Base-by-base conservation (phyloP, 2,329 filamentous ascomycete species). In the Phaeosphaeriaceae sp. region DNA sequence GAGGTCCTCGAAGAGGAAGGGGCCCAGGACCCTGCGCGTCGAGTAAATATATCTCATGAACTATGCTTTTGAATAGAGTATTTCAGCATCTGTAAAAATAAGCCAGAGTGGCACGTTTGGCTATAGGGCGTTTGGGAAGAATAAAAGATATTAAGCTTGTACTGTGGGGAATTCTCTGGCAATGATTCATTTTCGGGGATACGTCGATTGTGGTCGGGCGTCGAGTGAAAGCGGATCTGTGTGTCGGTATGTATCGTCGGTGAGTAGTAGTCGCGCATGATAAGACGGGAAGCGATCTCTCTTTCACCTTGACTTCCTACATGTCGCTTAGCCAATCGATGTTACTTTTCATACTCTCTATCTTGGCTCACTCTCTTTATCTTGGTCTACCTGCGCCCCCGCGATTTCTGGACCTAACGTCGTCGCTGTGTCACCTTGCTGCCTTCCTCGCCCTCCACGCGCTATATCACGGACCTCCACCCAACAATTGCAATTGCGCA, bases 1-100 rank as follows among this genome's bases (percentile, higher is more conserved):
- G 89, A 91, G 90, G 84, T 78, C 84, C 1, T 78, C 80, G 35
- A 94, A 91, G 84, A 89, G 89, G 80, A 87, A 86, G 74, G 91
- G 89, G n/a, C 83, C 90, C 44, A 86, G 90, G 67, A 85, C 89
- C 52, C 83, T 94, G 63, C 85, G 91, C 61, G 86, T 92, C 60
- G 91, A 94, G 71, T 94, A 88, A 75, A 69, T 52, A 23, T 35
- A 42, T n/a, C 50, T 40, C 15, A 28, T 42, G 44, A 58, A 19
- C 48, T 13, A 28, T 54, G 23, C 58, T 30, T 52, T 30, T 56
- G 62, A 52, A 65, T 66, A 68, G 63, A 67, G 58, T 58, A 60
- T 60, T 59, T 61, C 59, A 65, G 65, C 61, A 64, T 56, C 52
- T 76, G 73, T 74, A 73, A 72, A 67, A 70, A 61, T 66, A 72